A percentile compares a stretch with the other conserved stretches of the same genome.
phyloP scores from a whole-genome alignment of 345 rosid species.

The Ceriops zippeliana region DNA sequence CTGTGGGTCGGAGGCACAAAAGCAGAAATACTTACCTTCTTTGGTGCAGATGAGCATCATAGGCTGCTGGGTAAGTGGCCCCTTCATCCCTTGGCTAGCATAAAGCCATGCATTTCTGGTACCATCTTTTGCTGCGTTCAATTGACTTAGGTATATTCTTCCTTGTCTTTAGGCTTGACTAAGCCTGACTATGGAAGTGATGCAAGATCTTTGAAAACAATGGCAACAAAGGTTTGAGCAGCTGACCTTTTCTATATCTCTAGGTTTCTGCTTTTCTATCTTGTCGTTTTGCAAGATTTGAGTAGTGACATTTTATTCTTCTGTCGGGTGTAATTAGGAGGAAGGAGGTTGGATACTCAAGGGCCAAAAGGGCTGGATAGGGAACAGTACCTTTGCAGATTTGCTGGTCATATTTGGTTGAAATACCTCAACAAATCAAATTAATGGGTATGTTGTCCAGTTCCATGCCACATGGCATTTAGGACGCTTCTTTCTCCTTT shows the following conservation, averaged over 20 bases:
- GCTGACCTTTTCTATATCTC: conserved; percentile 7
- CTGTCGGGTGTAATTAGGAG: conserved; percentile 42
- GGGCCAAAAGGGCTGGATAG: conserved; percentile 98
- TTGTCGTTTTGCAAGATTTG: conserved; percentile 4
- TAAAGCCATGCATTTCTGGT: conserved; percentile 1
- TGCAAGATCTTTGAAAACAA: conserved; percentile 76
- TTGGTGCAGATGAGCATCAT: conserved; percentile 65
- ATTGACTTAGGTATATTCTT: conserved; percentile 19
- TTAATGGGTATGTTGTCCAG: conserved; percentile 62
- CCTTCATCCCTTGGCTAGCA: not conserved
- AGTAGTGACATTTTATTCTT: conserved; percentile 8
- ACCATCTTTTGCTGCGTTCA: not conserved
- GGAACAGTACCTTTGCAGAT: conserved; percentile 96
- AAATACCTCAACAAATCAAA: conserved; percentile 71
- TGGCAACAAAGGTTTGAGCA: conserved; percentile 71
- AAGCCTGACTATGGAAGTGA: conserved; percentile 97
- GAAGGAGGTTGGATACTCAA: conserved; percentile 87
- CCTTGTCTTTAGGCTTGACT: conserved; percentile 59
- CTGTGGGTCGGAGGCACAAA: conserved; percentile 93
- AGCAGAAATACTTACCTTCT: conserved; percentile 75
- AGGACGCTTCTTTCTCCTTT: not conserved
- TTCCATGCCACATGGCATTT: not conserved
- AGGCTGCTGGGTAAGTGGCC: conserved; percentile 79
- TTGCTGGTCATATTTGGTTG: conserved; percentile 78
- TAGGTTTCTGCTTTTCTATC: not conserved